Conservation (phyloP, 2,329 filamentous ascomycete species). For the Aspergillus sp. region DNA sequence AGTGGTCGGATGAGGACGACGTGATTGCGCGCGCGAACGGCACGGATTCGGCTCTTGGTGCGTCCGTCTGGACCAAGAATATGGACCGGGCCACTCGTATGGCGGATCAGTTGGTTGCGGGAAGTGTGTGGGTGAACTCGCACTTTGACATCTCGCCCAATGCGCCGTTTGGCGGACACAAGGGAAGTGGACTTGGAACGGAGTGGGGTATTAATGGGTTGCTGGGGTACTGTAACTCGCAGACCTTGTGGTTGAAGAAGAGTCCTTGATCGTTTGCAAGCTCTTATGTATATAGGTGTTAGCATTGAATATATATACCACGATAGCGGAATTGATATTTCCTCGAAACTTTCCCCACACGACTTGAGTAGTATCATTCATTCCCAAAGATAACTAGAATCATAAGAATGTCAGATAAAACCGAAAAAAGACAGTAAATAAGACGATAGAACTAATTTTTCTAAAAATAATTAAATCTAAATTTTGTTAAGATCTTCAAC, state of each 20-base stretch:
- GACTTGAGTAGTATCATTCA: no score
- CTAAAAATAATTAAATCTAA: no score
- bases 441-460: no score
- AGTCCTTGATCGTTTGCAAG: neutral
- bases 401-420: no score
- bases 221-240: constrained; percentile 35
- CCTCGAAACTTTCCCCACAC: no score
- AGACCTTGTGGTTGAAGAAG: constrained; percentile 28
- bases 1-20: constrained; percentile 56
- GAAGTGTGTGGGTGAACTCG: constrained; percentile 55
- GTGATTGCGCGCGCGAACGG: constrained; percentile 52
- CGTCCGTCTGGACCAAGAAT: constrained; percentile 54
- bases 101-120: constrained; percentile 50
- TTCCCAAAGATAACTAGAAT: no score
- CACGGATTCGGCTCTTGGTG: constrained; percentile 48
- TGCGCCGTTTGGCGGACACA: constrained; percentile 46
- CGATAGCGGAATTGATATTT: no score
- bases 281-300: neutral
- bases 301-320: no score
- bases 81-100: constrained; percentile 46
- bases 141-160: constrained; percentile 24
- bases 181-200: constrained; percentile 46
- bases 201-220: constrained; percentile 41
- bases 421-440: no score
- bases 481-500: no score